Conservation (phyloP, 495 filamentous ascomycete genomes). For the Extremus antarcticus region DNA sequence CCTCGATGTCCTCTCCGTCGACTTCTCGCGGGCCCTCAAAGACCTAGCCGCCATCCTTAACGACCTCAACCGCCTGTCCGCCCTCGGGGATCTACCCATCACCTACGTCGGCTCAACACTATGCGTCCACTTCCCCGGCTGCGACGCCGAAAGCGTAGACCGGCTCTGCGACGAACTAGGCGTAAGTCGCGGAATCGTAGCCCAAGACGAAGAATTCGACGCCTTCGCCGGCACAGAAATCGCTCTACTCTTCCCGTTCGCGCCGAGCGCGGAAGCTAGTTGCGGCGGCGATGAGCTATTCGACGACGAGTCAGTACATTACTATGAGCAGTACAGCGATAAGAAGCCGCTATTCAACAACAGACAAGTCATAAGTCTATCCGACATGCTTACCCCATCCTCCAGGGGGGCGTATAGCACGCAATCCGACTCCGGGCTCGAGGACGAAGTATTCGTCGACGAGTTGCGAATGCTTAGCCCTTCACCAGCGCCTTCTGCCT, state of each 20-base stretch:
- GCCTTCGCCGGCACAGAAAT: constrained; percentile 40
- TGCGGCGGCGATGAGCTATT: constrained; percentile 24
- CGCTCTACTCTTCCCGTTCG: constrained; percentile 77
- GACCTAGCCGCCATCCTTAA: constrained; percentile 69
- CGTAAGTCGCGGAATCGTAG: constrained; percentile 61
- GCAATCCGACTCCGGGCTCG: constrained; percentile 27
- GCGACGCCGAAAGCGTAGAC: constrained; percentile 75
- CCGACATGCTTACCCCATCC: constrained; percentile 44
- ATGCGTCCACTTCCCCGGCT: constrained; percentile 80
- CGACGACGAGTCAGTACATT: constrained; percentile 16
- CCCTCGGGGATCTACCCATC: constrained; percentile 75
- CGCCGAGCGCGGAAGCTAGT: constrained; percentile 42
- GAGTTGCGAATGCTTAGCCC: constrained; percentile 42
- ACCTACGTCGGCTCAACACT: constrained; percentile 54
- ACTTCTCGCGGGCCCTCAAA: constrained; percentile 79
- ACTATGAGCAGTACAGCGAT: neutral
- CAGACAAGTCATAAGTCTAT: constrained; percentile 40
- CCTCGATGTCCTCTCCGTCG: constrained; percentile 69
- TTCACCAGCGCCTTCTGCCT: constrained; percentile 41
- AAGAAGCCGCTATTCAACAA: constrained; percentile 6
- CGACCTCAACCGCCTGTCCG: constrained; percentile 66
- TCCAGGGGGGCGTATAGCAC: constrained; percentile 22
- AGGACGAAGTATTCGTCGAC: constrained; percentile 36
- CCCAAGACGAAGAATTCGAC: constrained; percentile 55
- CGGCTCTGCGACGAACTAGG: constrained; percentile 77